Evolutionary conservation across 1,284 basidiomycete genomes (phyloP), one percentile per base, ranked within the genome.

Genomic region (Xerocomus tenax): DNA sequence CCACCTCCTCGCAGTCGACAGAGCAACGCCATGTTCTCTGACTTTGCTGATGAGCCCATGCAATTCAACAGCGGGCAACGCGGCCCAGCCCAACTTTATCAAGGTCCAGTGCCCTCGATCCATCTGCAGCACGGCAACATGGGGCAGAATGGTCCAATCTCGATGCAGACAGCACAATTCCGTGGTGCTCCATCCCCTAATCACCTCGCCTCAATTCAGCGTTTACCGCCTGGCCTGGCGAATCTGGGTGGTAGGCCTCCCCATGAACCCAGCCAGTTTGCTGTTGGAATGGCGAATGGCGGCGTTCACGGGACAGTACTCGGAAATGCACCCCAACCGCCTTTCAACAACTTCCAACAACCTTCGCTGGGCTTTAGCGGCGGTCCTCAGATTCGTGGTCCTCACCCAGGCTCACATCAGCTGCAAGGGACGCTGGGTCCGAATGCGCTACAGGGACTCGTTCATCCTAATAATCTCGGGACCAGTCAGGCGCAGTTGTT

Each of bases 191-290:
- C 80, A 8, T 86, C 84, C 23, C 84, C 85, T 48, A 76, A 71
- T 56, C 65, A 74, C 26, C 62, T 78, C 36, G 72, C 74, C 39
- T 71, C 71, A 26, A 70, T 69, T 47, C 76, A 87, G 61, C 78
- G 84, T 44, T 67, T 89, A 34, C 86, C 85, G 18, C 84, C 84
- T n/a, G 86, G 86, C 28, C 70, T 89, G 38, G 86, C 86, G n/a
- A 87, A 87, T 59, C 75, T 88, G 25, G 86, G 86, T 32, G 84
- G 78, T 36, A 78, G 86, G 8, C 85, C 86, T 25, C 86, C 86
- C 7, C 85, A 87, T 59, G 87, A 88, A 45, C 78, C 82, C 26
- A 73, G 74, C 21, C 85, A 86, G 57, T 84, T 81, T 60, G 60
- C 73, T 50, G 60, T 70, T 51, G 75, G 75, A 41, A 63, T 78